A percentile compares a stretch with the other conserved stretches of the same genome.
Conservation (phyloP, 2,329 filamentous ascomycete species). For the Alternaria tenuissima region DNA sequence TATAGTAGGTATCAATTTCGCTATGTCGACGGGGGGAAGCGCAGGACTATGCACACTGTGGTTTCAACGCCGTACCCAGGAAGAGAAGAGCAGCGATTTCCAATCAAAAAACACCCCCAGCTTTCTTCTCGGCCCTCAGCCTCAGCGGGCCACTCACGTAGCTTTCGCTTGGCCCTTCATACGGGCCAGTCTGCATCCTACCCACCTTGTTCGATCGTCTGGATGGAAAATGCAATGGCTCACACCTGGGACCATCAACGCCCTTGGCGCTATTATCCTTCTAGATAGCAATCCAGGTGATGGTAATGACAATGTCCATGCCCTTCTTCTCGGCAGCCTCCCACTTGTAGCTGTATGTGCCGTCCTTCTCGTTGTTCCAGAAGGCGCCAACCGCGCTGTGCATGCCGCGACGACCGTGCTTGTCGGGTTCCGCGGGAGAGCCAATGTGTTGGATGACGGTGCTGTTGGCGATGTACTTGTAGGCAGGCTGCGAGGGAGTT, state of each 20-base stretch:
- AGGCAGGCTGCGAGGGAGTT: constrained; percentile 64
- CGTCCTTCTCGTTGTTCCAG: constrained; percentile 91
- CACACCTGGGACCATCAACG: neutral
- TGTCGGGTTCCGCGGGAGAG: constrained; percentile 56
- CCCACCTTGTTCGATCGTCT: neutral
- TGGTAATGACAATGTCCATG: constrained; percentile 61
- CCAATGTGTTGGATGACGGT: constrained; percentile 93
- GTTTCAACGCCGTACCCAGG: constrained; percentile 19
- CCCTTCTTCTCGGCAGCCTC: constrained; percentile 64
- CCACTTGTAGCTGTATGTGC: constrained; percentile 90
- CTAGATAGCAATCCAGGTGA: constrained; percentile 74
- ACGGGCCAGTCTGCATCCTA: neutral
- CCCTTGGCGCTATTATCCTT: constrained; percentile 2
- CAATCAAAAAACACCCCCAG: constrained; percentile 6
- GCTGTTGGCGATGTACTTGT: constrained; percentile 97
- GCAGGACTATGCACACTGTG: constrained; percentile 12
- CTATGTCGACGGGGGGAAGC: constrained; percentile 9
- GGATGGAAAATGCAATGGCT: neutral
- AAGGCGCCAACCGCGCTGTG: constrained; percentile 85
- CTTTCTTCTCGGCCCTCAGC: constrained; percentile 5
- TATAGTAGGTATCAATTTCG: constrained; percentile 17
- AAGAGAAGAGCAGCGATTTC: constrained; percentile 10
- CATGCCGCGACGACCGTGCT: constrained; percentile 87
- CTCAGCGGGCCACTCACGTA: constrained; percentile 8
- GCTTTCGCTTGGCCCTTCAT: constrained; percentile 7